These are phyloP conservation scores for Leccinum ochraceum DNA, from an alignment of 768 basidiomycete genomes.

Conservation along the genomic window DNA sequence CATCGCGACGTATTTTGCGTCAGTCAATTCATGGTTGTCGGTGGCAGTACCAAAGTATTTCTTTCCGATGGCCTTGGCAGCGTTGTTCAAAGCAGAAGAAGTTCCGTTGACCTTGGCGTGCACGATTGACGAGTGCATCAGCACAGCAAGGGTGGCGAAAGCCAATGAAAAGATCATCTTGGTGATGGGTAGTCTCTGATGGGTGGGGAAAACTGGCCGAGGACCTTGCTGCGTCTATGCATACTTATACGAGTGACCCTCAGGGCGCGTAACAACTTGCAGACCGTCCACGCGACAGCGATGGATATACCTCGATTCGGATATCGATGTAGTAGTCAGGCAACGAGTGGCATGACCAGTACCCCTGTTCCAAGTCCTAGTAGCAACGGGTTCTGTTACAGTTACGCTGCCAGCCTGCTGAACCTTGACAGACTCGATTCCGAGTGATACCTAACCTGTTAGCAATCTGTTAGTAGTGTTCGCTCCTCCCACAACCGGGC, in stretches of 20 bases:
- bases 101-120: conserved; percentile 1
- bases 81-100: conserved; percentile 30
- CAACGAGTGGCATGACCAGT: background rate
- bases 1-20: too few relatives aligned
- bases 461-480: too few relatives aligned
- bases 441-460: too few relatives aligned
- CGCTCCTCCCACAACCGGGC: too few relatives aligned
- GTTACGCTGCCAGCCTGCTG: background rate
- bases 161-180: conserved; percentile 5
- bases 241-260: background rate
- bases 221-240: background rate
- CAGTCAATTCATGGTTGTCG: conserved; percentile 45
- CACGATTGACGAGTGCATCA: background rate
- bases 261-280: background rate
- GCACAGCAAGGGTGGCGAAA: conserved; percentile 7
- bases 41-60: conserved; percentile 50
- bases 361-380: background rate
- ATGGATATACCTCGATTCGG: background rate
- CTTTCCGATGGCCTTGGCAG: conserved; percentile 41
- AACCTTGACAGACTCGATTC: too few relatives aligned
- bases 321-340: background rate
- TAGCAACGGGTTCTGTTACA: background rate
- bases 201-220: background rate
- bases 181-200: background rate
- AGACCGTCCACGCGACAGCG: background rate